Percentiles rank a stretch among this genome's conserved stretches.
These are phyloP conservation scores for Blastobotrys capitulatus DNA, from an alignment of 1,139 yeast species.

Conservation along the genomic window DNA sequence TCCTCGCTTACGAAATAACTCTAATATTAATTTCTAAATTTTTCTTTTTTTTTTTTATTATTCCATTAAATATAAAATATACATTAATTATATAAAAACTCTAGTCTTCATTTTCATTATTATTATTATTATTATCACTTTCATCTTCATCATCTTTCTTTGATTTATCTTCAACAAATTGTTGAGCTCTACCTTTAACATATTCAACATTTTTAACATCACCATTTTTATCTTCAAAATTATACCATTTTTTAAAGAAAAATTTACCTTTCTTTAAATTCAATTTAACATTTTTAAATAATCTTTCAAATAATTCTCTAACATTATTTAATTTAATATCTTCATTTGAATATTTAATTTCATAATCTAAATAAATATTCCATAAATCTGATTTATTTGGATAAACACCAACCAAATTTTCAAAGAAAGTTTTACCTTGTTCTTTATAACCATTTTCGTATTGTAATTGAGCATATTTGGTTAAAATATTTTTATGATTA, in stretches of 20 bases:
- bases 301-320: constrained; percentile 80
- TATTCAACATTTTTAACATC: constrained; percentile 72
- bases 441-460: constrained; percentile 83
- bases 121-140: neutral
- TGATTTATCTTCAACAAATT: constrained; percentile 43
- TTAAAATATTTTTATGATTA: constrained; percentile 73
- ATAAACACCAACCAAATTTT: constrained; percentile 83
- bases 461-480: constrained; percentile 86
- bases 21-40: no score
- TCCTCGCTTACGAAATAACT: no score
- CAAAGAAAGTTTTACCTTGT: constrained; percentile 91
- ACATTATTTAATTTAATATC: constrained; percentile 40
- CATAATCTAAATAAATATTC: constrained; percentile 94
- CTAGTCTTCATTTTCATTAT: neutral
- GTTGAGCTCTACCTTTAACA: constrained; percentile 88
- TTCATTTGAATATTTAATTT: constrained; percentile 56
- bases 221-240: constrained; percentile 62
- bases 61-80: no score
- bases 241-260: constrained; percentile 90
- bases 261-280: constrained; percentile 91
- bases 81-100: no score
- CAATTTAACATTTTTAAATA: constrained; percentile 53
- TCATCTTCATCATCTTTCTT: constrained; percentile 2
- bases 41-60: no score
- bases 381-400: constrained; percentile 91